Conservation (phyloP, 1,139 yeast genomes). For the Yamadazyma sp. region DNA sequence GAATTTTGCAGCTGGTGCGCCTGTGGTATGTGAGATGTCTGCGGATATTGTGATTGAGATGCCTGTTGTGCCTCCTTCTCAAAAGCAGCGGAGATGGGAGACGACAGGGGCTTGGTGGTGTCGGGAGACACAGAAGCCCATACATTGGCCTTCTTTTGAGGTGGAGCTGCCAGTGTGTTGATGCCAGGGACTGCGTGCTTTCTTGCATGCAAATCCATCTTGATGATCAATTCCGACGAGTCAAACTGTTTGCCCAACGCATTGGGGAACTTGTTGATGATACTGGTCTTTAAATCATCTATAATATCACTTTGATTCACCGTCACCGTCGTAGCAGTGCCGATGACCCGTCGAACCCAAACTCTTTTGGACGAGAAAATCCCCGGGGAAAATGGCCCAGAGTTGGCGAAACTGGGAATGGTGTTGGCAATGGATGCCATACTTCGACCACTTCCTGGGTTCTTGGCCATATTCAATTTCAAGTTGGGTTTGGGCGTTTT, state of each 20-base stretch:
- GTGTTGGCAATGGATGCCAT: conserved; percentile 14
- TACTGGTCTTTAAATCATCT: conserved; percentile 69
- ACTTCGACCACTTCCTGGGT: conserved; percentile 9
- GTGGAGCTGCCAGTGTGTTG: conserved; percentile 7
- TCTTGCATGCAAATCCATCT: conserved; percentile 29
- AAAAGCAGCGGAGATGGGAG: conserved; percentile 16
- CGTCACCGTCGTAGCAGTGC: conserved; percentile 66
- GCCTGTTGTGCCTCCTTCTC: conserved; percentile 10
- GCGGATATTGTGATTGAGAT: conserved; percentile 6
- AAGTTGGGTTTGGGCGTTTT: conserved; percentile 13
- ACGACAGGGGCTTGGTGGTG: conserved; percentile 10
- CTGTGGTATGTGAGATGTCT: conserved; percentile 2
- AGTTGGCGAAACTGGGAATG: conserved; percentile 15
- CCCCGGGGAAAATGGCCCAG: conserved; percentile 20
- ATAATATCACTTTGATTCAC: conserved; percentile 58
- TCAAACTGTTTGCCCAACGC: conserved; percentile 62
- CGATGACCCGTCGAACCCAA: conserved; percentile 62
- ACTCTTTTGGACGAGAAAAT: conserved; percentile 37
- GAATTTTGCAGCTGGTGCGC: conserved; percentile 1
- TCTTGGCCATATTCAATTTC: conserved; percentile 16
- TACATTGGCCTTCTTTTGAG: conserved; percentile 16
- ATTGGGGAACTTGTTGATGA: conserved; percentile 66
- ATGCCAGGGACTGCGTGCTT: conserved; percentile 8
- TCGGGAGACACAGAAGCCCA: conserved; percentile 16
- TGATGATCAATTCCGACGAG: conserved; percentile 64